These are phyloP conservation scores for Aspergillus aculeatinus DNA, from an alignment of 2,329 filamentous ascomycete genomes.

Conservation along the genomic window DNA sequence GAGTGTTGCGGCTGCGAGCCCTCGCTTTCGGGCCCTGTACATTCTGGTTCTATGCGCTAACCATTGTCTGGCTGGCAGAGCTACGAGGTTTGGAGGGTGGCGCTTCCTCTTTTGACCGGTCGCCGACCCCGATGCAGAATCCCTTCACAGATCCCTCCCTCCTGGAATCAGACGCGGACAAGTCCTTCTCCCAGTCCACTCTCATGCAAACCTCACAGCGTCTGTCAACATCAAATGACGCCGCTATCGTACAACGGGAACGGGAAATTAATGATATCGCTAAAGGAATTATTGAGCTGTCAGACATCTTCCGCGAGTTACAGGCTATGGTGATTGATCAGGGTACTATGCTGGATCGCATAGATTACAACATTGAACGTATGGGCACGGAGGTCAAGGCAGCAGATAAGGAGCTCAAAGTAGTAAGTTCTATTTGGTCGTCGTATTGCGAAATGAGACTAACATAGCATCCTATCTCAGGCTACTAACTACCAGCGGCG, in stretches of 20 bases:
- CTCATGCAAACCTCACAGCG: slow-evolving; percentile 73
- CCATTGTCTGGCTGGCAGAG: slow-evolving; percentile 50
- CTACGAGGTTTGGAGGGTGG: slow-evolving; percentile 70
- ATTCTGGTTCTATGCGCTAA: slow-evolving; percentile 11
- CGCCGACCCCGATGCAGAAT: slow-evolving; percentile 55
- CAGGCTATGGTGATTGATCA: slow-evolving; percentile 95
- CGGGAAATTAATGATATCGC: slow-evolving; percentile 97
- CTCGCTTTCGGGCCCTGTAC: background rate
- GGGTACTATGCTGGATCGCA: slow-evolving; percentile 86
- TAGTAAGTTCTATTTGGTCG: slow-evolving; percentile 49
- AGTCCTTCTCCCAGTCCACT: slow-evolving; percentile 85
- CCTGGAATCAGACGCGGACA: slow-evolving; percentile 90
- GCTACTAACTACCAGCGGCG: slow-evolving; percentile 85
- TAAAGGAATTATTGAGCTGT: slow-evolving; percentile 94
- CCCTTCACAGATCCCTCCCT: slow-evolving; percentile 82
- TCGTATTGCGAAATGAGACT: slow-evolving; percentile 1
- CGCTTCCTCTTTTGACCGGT: slow-evolving; percentile 51
- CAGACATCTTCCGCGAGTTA: slow-evolving; percentile 93
- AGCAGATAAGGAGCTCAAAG: slow-evolving; percentile 86
- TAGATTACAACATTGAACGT: slow-evolving; percentile 96
- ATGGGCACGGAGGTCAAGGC: slow-evolving; percentile 93
- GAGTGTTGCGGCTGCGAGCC: slow-evolving; percentile 25
- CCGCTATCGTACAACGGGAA: slow-evolving; percentile 85
- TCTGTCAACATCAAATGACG: slow-evolving; percentile 65
- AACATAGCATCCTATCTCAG: slow-evolving; percentile 23